phyloP scores from a whole-genome alignment of 805 yeast species.

The Middelhovenomyces tepae region DNA sequence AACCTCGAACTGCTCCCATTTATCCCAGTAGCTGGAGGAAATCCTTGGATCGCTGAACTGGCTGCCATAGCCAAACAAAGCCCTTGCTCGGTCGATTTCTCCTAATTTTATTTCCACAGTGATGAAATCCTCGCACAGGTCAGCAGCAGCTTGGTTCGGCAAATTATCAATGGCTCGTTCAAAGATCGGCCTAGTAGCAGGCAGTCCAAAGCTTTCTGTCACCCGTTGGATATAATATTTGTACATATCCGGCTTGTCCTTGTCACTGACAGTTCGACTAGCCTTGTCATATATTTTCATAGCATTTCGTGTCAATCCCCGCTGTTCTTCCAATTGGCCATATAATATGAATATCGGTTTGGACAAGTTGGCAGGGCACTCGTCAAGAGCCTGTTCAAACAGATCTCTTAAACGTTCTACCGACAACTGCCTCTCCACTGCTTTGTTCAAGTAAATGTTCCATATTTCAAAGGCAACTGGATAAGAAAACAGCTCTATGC shows the following conservation, averaged over 20 bases:
- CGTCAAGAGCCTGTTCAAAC: slow-evolving; percentile 57
- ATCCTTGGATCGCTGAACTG: slow-evolving; percentile 31
- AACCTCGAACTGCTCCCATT: slow-evolving; percentile 71
- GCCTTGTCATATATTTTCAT: slow-evolving; percentile 40
- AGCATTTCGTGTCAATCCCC: slow-evolving; percentile 45
- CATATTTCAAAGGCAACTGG: slow-evolving; percentile 63
- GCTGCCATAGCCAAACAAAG: slow-evolving; percentile 48
- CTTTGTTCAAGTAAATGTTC: slow-evolving; percentile 54
- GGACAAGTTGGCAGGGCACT: slow-evolving; percentile 41
- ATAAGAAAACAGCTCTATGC: slow-evolving; percentile 50
- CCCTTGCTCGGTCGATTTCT: slow-evolving; percentile 55
- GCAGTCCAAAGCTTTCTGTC: slow-evolving; percentile 32
- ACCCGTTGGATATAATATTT: slow-evolving; percentile 36
- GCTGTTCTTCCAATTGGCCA: slow-evolving; percentile 50
- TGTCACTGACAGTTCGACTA: slow-evolving; percentile 24
- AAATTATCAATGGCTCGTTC: slow-evolving; percentile 43
- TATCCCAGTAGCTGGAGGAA: slow-evolving; percentile 41
- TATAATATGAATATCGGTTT: slow-evolving; percentile 46
- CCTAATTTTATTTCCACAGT: slow-evolving; percentile 42
- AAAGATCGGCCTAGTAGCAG: slow-evolving; percentile 40
- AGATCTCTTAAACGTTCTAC: slow-evolving; percentile 58
- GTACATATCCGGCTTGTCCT: slow-evolving; percentile 34
- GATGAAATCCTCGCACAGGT: slow-evolving; percentile 46
- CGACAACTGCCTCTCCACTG: slow-evolving; percentile 31
- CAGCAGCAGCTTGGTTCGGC: slow-evolving; percentile 34